Percentiles rank a stretch among this genome's conserved stretches.
Evolutionary conservation across 2,329 filamentous ascomycete species (phyloP).

Genomic region (Podosphaera xanthii): DNA sequence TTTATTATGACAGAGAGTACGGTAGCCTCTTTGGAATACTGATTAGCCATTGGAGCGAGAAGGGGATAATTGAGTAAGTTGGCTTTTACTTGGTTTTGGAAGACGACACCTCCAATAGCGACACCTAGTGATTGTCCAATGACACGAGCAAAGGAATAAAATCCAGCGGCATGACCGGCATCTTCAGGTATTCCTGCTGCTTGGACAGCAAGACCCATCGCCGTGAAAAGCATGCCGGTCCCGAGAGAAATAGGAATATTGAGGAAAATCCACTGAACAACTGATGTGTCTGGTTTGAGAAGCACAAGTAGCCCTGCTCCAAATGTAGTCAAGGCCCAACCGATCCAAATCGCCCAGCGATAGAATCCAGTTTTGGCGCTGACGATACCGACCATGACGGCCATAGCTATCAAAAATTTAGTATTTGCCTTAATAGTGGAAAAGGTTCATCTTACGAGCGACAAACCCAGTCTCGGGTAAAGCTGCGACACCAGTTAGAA

Average conservation of each 20-base stretch:
- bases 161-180: conserved; percentile 35
- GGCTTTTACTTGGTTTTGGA: conserved; percentile 32
- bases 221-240: conserved; percentile 39
- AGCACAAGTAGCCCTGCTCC: conserved; percentile 32
- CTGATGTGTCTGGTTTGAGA: conserved; percentile 25
- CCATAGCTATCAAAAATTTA: conserved; percentile 32
- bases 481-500: conserved; percentile 30
- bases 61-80: conserved; percentile 10
- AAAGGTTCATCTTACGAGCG: conserved; percentile 21
- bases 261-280: conserved; percentile 34
- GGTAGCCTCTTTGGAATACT: conserved; percentile 14
- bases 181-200: conserved; percentile 32
- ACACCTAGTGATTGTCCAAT: conserved; percentile 44
- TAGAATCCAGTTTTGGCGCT: conserved; percentile 34
- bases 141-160: conserved; percentile 43
- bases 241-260: conserved; percentile 36
- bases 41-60: conserved; percentile 8
- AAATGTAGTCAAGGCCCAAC: conserved; percentile 35
- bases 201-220: conserved; percentile 40
- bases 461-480: conserved; percentile 40
- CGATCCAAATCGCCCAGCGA: conserved; percentile 28
- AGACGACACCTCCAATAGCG: conserved; percentile 42
- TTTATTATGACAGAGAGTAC: conserved; percentile 12
- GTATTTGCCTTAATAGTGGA: conserved; percentile 25
- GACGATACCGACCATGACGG: conserved; percentile 29